Evolutionary conservation across 192 early-diverging fungal species (phyloP), one percentile per base, ranked within the genome.

Genomic region (Funneliformis geosporum): DNA sequence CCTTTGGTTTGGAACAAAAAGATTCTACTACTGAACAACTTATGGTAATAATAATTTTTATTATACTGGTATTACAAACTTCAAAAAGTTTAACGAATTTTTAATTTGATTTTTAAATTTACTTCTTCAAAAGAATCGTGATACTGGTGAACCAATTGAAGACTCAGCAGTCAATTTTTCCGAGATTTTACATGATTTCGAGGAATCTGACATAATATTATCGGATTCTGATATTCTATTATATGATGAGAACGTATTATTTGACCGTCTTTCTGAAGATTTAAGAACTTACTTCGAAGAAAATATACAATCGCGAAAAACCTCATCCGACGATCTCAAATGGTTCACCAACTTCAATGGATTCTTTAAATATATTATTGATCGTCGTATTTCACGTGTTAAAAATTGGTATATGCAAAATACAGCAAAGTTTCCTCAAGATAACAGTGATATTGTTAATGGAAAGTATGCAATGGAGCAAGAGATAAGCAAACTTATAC

Each of bases 341-440:
- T 80, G 79, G 79, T 61, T 75, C 25, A 8, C 2, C 0, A n/a
- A 25, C 10, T 47, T 60, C 9, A 27, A 39, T 2, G 76, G 18
- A 65, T 80, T 80, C 28, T 27, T 65, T 21, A 65, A 80, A 47
- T 75, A 62, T 47, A 80, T 76, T 25, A 66, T 77, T 21, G 39
- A 76, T 10, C 38, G 79, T 10, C 60, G 79, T 33, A 5, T 75
- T 40, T 21, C 28, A 27, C 79, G 79, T 28, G 73, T 69, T 2
- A 43, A 64, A 66, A 38, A 76, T 21, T 80, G 79, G 79, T 80
- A 77, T 61, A 16, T 21, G 14, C 42, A 28, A 44, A 80, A 80
- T 60, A 61, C 61, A 46, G 11, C 18, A 23, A 79, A 64, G 11
- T 76, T 80, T 43, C 74, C 73, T 23, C 27, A 73, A 23, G 70